Percentiles rank a stretch among this genome's conserved stretches.
These are phyloP conservation scores for Ramaria sp. DNA, from an alignment of 768 basidiomycete species.

Conservation along the genomic window DNA sequence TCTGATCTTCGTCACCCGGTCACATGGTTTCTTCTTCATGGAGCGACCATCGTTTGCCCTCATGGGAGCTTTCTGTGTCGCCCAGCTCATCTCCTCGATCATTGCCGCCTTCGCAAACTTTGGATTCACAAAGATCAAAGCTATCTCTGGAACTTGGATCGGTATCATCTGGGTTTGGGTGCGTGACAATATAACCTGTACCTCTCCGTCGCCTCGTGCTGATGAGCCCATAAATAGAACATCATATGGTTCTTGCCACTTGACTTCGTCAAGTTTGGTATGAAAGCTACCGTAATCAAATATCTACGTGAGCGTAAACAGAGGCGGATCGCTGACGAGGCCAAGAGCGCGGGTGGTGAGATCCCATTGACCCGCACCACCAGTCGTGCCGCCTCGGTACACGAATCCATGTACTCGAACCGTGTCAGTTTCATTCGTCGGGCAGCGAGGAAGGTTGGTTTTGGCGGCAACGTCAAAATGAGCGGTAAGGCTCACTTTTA, in stretches of 20 bases:
- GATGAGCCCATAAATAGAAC: conserved; percentile 42
- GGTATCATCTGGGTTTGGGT: conserved; percentile 98
- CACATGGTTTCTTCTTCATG: conserved; percentile 95
- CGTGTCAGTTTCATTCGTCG: conserved; percentile 90
- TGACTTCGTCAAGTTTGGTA: conserved; percentile 91
- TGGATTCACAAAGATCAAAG: conserved; percentile 80
- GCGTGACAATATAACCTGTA: conserved; percentile 21
- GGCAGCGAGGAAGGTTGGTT: conserved; percentile 80
- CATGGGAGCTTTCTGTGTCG: conserved; percentile 82
- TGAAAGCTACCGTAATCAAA: conserved; percentile 91
- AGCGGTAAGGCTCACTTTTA: conserved; percentile 33
- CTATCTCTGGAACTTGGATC: conserved; percentile 88
- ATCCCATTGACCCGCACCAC: conserved; percentile 77
- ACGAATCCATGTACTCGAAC: conserved; percentile 91
- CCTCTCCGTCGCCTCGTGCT: background rate
- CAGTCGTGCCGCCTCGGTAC: conserved; percentile 81
- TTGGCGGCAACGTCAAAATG: conserved; percentile 69
- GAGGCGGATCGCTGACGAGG: conserved; percentile 27
- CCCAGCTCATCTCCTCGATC: conserved; percentile 91
- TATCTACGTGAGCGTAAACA: conserved; percentile 58
- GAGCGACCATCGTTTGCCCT: conserved; percentile 87
- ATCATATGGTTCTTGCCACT: conserved; percentile 94
- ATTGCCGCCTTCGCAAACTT: conserved; percentile 90
- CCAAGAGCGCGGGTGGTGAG: conserved; percentile 31
- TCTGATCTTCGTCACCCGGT: conserved; percentile 91